Base-by-base conservation (phyloP, 2,329 filamentous ascomycete genomes). In the Phyllosticta paracitricarpa region DNA sequence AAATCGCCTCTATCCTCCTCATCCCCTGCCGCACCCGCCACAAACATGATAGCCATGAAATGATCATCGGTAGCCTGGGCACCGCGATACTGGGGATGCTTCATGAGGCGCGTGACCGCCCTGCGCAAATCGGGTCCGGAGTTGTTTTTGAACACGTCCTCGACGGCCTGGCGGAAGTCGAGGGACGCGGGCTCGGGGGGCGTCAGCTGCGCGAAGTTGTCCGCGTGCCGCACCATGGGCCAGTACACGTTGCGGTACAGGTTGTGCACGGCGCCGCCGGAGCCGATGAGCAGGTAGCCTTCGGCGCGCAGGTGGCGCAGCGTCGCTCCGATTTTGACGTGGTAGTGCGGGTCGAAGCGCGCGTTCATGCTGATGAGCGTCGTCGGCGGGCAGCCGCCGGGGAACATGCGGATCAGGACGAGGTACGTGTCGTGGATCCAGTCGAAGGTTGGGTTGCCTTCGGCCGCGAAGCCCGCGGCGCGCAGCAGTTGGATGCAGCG, bases 391-490 rank as follows among this genome's bases (percentile, higher is more conserved):
- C 83, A 87, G 51, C 75, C 77, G 1, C 68, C 65, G 0, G 85
- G 86, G 65, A 89, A 89, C 85, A 89, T 89, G 59, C 84, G 78
- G 68, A 88, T 86, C 8, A 88, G 75, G 61, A 89, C 81, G 2
- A 89, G 78, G 68, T 84, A 89, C 0, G 84, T 87, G 71, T 89
- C 86, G 75, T 89, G 85, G 68, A 89, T 88, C 86, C 85, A 89
- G 68, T 88, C 82, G 65, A 89, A 89, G 0, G 68, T 76, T 0
- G 77, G 66, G 67, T 88, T 84, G 1, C 70, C 73, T 3, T 71
- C 68, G 1, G 79, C 82, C 35, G 82, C 75, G 71, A 88, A 82
- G 8, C 84, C 84, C 1, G 78, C 76, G 2, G 69, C 68, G 4
- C 71, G 65, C 1, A 88, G 76, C 58, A 83, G 72, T 0, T 71